Evolutionary conservation across 352 stramenopile genomes (phyloP), one percentile per base, ranked within the genome.

Genomic region (Phytophthora sansomeana): DNA sequence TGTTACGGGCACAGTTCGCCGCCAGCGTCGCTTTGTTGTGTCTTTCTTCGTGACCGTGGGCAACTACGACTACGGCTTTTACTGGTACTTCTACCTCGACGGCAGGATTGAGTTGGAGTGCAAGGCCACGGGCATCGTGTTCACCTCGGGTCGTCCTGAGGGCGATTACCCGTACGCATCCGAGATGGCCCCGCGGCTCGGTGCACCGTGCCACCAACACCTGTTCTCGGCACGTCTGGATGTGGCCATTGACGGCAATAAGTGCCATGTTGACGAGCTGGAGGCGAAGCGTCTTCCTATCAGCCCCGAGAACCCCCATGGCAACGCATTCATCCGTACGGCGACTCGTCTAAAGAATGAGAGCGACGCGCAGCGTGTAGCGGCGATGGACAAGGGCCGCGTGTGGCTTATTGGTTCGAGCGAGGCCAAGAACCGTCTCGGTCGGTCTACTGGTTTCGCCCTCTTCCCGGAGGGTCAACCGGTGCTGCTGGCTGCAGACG

Each of bases 51-150:
- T 85, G 32, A 96, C 89, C 5, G 88, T 96, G 32, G 89, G 86
- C 50, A 96, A 95, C 70, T 95, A 95, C 60, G 87, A 95, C 64
- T 95, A 93, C 63, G 69, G 88, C 10, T 93, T 74, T 30, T 74
- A 74, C 47, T 74, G 66, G 66, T 74, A 74, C 66, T 74, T 74
- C 26, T 74, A 74, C 54, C 44, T 74, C 33, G 66, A 74, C 35
- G 66, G 66, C 36, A 79, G 65, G 33, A 90, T 96, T 60, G 83
- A 95, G 58, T 82, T 93, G 24, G 85, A 95, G 57, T 91, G 89
- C 67, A 88, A 91, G 64, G 73, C 92, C 17, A 93, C 83, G 5
- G 87, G 87, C 32, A 83, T 94, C 38, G 75, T 96, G 14, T 95
- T 87, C 47, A 95, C 87, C 0, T 95, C 90, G 17, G 77, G 86